Evolutionary conservation across 495 filamentous ascomycete species (phyloP), one percentile per base, ranked within the genome.

Genomic region (Lepraria neglecta): DNA sequence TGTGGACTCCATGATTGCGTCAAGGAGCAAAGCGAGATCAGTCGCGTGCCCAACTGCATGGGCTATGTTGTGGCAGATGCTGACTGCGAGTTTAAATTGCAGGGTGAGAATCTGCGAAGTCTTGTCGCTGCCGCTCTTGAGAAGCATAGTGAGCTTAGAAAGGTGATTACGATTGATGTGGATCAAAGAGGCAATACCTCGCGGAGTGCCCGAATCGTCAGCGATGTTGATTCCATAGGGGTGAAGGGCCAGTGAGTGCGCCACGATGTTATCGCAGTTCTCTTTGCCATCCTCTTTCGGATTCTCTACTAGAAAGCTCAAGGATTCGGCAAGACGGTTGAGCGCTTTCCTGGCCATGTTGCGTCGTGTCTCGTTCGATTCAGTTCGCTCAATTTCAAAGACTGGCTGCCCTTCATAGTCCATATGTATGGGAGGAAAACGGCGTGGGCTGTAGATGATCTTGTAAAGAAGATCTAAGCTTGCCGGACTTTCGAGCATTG

Each of bases 381-480:
- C 57, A 28, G 27, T 42, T 2, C 14, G n/a, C 30, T 38, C 57
- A 7, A 59, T 48, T 28, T 50, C 57, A 10, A 48, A 28, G 31
- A 35, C 33, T 4, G 45, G 31, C 12, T 40, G 57, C 1, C 57
- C 57, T 40, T 59, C 30, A 38, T 59, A 48, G 4, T 48, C 24
- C n/a, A 40, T 24, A 5, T 3, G 30, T 27, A 5, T 19, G 1
- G 3, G 3, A 17, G 45, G 38, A 15, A 50, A 21, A 21, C 11
- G 45, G 2, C 57, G 57, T 11, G 57, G 57, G 19, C 45, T 46
- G 33, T 59, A 42, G 9, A 40, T 40, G 4, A 51, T 40, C 9
- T 59, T 46, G 19, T 59, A 59, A n/a, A 59, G 17, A 4, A 50
- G 35, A 10, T 59, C 57, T 19, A 59, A 24, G 44, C 57, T 59